Evolutionary conservation across 1,139 yeast species (phyloP).

Genomic region (Spathaspora sp.): DNA sequence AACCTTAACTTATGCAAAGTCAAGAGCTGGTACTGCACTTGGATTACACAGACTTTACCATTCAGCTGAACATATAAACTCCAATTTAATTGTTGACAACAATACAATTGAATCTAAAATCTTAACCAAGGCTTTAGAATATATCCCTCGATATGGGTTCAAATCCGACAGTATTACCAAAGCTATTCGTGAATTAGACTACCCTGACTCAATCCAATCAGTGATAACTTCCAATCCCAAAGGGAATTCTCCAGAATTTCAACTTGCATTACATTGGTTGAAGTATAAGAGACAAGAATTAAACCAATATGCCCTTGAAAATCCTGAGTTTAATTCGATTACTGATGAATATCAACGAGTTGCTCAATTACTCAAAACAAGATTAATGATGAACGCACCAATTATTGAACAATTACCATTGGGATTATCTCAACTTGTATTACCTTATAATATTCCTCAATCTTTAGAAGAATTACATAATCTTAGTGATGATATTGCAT

Average conservation of each 20-base stretch:
- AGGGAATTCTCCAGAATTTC: constrained; percentile 42
- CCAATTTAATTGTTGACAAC: constrained; percentile 32
- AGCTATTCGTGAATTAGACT: constrained; percentile 61
- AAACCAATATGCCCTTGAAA: constrained; percentile 27
- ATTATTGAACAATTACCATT: constrained; percentile 42
- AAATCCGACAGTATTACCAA: constrained; percentile 55
- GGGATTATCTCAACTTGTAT: constrained; percentile 54
- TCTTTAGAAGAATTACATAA: constrained; percentile 69
- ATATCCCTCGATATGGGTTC: constrained; percentile 74
- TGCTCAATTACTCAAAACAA: constrained; percentile 50
- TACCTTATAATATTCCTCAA: constrained; percentile 50
- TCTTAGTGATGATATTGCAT: constrained; percentile 81
- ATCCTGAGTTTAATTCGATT: constrained; percentile 24
- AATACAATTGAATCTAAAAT: constrained; percentile 33
- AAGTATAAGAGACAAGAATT: constrained; percentile 36
- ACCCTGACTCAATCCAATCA: constrained; percentile 66
- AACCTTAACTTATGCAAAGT: background rate
- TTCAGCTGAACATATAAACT: constrained; percentile 34
- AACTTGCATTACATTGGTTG: constrained; percentile 47
- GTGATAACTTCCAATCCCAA: constrained; percentile 39
- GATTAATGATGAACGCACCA: constrained; percentile 65
- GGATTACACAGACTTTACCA: constrained; percentile 24
- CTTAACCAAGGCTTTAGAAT: constrained; percentile 36
- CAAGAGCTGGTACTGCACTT: background rate
- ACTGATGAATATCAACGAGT: constrained; percentile 60